Evolutionary conservation across 306 rosid genomes (phyloP).

Genomic region (Calophaca sinica): DNA sequence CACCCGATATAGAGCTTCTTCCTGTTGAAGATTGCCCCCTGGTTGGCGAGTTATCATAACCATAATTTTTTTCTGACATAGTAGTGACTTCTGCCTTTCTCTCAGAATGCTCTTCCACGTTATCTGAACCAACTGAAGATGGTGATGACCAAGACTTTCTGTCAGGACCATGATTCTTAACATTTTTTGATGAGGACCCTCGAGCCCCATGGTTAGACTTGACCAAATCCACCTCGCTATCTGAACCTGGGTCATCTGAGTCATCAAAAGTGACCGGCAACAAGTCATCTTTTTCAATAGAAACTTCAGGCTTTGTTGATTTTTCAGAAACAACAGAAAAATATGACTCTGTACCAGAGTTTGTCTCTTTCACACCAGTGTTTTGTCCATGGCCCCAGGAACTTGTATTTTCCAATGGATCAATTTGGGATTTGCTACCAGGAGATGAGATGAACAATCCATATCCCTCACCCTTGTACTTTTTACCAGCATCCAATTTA

Average conservation of each 20-base stretch:
- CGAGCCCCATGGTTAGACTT: conserved; percentile 52
- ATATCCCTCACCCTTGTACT: conserved; percentile 57
- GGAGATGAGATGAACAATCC: conserved; percentile 55
- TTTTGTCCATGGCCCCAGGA: conserved; percentile 58
- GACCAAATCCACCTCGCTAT: conserved; percentile 59
- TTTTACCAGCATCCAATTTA: conserved; percentile 51
- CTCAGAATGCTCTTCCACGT: conserved; percentile 47
- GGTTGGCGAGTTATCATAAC: conserved; percentile 45
- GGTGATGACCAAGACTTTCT: conserved; percentile 51
- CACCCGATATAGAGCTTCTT: conserved; percentile 45
- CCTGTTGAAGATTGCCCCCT: conserved; percentile 47
- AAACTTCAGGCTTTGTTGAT: conserved; percentile 49
- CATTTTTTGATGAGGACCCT: conserved; percentile 58
- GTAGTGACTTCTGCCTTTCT: conserved; percentile 43
- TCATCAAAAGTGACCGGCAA: conserved; percentile 74
- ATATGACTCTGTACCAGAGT: conserved; percentile 50
- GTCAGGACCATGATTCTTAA: conserved; percentile 45
- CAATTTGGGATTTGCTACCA: conserved; percentile 49
- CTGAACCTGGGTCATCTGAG: conserved; percentile 79
- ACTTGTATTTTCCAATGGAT: conserved; percentile 50
- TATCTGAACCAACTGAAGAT: conserved; percentile 51
- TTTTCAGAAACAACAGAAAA: conserved; percentile 62
- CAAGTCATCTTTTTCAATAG: conserved; percentile 60
- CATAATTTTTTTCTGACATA: conserved; percentile 46
- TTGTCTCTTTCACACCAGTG: conserved; percentile 50